Base-by-base conservation (phyloP, 257 asterid genomes). In the Cinchona pubescens region DNA sequence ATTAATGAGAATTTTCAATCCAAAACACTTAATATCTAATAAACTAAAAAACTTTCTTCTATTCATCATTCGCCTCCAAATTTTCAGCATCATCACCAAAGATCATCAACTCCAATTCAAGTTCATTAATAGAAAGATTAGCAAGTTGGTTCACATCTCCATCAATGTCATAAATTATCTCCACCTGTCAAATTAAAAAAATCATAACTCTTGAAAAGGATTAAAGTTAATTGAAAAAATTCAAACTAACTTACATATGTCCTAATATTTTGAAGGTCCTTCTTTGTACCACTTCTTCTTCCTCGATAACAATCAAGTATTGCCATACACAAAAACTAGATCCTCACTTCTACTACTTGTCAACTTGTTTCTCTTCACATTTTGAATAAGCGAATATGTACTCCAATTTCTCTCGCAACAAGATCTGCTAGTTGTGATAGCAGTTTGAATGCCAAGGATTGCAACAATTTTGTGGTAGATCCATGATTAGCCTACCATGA, bases 321-420 rank as follows among this genome's bases (percentile, higher is more conserved):
- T 67, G 5, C 19, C 32, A 37, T 67, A 59, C 2, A 67, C 58
- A 40, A 23, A 67, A 4, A 76, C 66, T 25, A 76, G 21, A 10
- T 76, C 67, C 19, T 55, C 46, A 0, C 25, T 48, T 37, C 67
- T 42, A 1, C 5, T 34, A 5, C 38, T 18, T 10, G 65, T 40
- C 27, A 75, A 13, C 25, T 25, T 48, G 37, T 75, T 75, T 16
- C 79, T 43, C 19, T 49, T 75, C 8, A 64, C 27, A 21, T 14
- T 5, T 5, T 65, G 43, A 30, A 75, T 63, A 3, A 65, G 13
- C 2, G 72, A 75, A 38, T 75, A 75, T 15, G 43, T 49, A 4
- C 79, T 65, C 73, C 53, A 75, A 35, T 75, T 65, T 5, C 49
- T 2, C 38, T 75, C 51, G 25, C 79, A 63, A 48, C 64, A 75